A percentile compares a stretch with the other conserved stretches of the same genome.
Conservation (phyloP, 352 stramenopile genomes). For the Hyaloperonospora arabidopsidis region DNA sequence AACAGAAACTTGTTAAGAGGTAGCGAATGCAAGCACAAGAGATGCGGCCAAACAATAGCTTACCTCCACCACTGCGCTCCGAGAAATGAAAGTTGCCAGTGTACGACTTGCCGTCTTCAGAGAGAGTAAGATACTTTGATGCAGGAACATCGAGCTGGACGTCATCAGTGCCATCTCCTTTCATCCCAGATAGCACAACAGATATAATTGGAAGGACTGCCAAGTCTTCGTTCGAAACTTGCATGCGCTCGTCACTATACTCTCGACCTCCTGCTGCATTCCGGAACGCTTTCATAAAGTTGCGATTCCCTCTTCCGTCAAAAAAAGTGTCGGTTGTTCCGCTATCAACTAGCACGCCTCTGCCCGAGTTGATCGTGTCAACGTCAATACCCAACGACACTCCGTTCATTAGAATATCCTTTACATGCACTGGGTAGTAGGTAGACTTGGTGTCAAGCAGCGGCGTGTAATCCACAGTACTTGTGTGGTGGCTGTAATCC, state of each 20-base stretch:
- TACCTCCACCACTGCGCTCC: slow-evolving; percentile 69
- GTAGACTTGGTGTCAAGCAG: slow-evolving; percentile 37
- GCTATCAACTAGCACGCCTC: slow-evolving; percentile 80
- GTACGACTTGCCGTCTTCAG: slow-evolving; percentile 40
- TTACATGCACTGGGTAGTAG: slow-evolving; percentile 80
- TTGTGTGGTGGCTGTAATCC: slow-evolving; percentile 66
- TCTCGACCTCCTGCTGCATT: slow-evolving; percentile 33
- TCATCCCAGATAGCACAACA: slow-evolving; percentile 52
- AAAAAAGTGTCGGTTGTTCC: slow-evolving; percentile 85
- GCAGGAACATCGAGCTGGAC: slow-evolving; percentile 58
- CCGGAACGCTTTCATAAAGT: slow-evolving; percentile 50
- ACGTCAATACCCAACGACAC: slow-evolving; percentile 38
- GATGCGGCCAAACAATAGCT: slow-evolving; percentile 3
- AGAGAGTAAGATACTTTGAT: slow-evolving; percentile 53
- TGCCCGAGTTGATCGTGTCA: slow-evolving; percentile 52
- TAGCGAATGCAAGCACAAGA: not conserved
- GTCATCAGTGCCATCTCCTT: slow-evolving; percentile 36
- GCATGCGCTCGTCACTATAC: slow-evolving; percentile 57
- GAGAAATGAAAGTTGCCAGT: slow-evolving; percentile 80
- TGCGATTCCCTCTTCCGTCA: slow-evolving; percentile 31
- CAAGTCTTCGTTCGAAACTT: slow-evolving; percentile 35
- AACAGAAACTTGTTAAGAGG: slow-evolving; percentile 4
- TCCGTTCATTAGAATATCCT: slow-evolving; percentile 58
- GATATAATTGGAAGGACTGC: slow-evolving; percentile 49
- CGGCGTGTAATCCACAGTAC: slow-evolving; percentile 56